Evolutionary conservation across 176 grass and related monocot species (phyloP), one percentile per base, ranked within the genome.

Genomic region (Eleusine coracana): DNA sequence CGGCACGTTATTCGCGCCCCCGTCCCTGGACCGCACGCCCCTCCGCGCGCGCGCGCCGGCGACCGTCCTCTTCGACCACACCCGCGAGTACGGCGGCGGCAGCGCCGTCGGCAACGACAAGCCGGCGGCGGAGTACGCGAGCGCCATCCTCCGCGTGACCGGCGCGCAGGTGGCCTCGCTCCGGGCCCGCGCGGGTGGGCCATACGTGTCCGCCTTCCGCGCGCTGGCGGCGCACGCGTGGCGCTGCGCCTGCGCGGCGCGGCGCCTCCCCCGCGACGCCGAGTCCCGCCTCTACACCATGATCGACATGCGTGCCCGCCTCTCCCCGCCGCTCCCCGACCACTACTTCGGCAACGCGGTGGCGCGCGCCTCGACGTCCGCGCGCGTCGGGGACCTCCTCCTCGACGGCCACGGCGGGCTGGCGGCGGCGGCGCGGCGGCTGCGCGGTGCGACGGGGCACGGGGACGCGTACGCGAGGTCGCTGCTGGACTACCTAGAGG

Each of bases 261-360:
- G 91, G 14, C 56, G 68, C 44, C 84, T 92, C 14, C 3, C 34
- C 0, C 14, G 10, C 55, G 79, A 79, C 74, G 42, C 66, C 36
- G 83, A 87, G 81, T 68, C 87, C 18, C 87, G 74, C 0, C 75
- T 92, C 2, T 80, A 77, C 84, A 90, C 84, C 44, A 75, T 89
- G 68, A 39, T 87, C n/a, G 83, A 86, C 90, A 82, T 88, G 86
- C 90, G 90, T 41, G 44, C 6, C 1, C 86, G 90, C 42, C 74
- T 92, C 13, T 17, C 5, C 13, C 90, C 87, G 18, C 74, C 79
- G 54, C 90, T 92, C 2, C 87, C 83, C 12, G 49, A 61, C 4
- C 21, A 52, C 31, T 92, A 90, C 84, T 90, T 92, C 84, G 87
- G 90, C 75, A 89, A 90, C 71, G 80, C 87, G 64, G 74, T 92